Base-by-base conservation (phyloP, 257 asterid species). In the Plantago ovata region DNA sequence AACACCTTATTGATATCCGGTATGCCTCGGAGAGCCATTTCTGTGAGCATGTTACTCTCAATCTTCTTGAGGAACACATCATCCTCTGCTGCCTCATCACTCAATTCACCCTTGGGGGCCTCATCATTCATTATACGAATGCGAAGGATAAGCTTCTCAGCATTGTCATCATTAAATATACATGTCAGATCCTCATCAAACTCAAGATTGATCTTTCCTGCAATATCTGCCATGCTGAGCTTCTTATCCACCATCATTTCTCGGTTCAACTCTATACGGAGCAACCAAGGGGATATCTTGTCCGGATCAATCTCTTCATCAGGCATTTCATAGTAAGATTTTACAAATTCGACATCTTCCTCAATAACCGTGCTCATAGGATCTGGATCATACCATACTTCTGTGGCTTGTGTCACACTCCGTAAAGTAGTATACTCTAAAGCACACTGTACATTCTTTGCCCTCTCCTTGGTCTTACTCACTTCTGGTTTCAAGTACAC, bases 191-290 rank as follows among this genome's bases (percentile, higher is more conserved):
- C 99, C 60, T 84, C 94, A 64, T 89, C 95, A 61, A 93, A 93
- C 73, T 93, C 99, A 53, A 70, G 83, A 76, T 86, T 86, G 50
- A 93, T 89, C 79, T 89, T 93, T 70, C 81, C 97, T n/a, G 99
- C 97, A 70, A 93, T 93, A 70, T 89, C 95, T 38, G 99, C 97
- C 99, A 93, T 93, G 77, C 95, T 93, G 43, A 93, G 90, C 75
- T 93, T 93, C 87, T 93, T 93, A 73, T 93, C 99, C 68, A 93
- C 99, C 99, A 93, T 93, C 99, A 89, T 93, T 73, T 89, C 99
- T 65, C 96, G 79, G 78, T 93, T 93, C 59, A 93, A 69, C 79
- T 93, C 92, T 54, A 93, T 73, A 44, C 99, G 95, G 40, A 93
- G 97, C 94, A 93, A 72, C 99, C 99, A 93, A 4, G 99, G 99